Evolutionary conservation across 768 basidiomycete genomes (phyloP), one percentile per base, ranked within the genome.

Genomic region (Mycena maculata): DNA sequence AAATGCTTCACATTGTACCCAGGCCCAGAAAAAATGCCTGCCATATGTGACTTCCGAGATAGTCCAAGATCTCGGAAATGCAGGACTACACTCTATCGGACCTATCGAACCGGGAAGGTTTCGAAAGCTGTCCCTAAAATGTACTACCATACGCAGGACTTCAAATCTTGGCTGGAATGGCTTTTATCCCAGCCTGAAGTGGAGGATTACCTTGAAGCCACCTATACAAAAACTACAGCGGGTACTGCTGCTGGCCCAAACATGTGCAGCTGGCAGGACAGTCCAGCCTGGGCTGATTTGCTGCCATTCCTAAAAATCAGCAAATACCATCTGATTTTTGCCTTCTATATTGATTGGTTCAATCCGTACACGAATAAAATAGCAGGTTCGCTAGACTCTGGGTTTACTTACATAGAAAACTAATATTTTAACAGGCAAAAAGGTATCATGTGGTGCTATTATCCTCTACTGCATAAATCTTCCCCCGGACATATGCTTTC

Each of bases 331-430:
- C 65, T 77, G 3, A 60, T 72, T 1, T 80, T 78, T 72, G 71
- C 72, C 9, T 31, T 79, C 12, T 80, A 75, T 65, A 67, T 79
- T 57, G 78, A 82, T 60, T 80, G 79, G 79, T 80, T 79, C 57
- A 81, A 81, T 72, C 79, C 76, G 1, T 36, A 36, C 33, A 36
- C 33, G 13, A 36, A 36, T 36, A 36, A 36, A 36, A 7, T 77
- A 65, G 75, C 77, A 54, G 76, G 77, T 69, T 65, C 48, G 20
- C 31, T 49, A 39, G 8, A 41, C 65, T 60, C 12, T 45, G 6
- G 4, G 5, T 30, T 23, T 39, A 33, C 4, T 16, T 41, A 36
- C 33, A 36, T 36, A 36, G 6, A 36, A 36, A 50, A 41, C 59
- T 41, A 18, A 36, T 48, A 6, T 59, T 54, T 42, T 28, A 20